These are phyloP conservation scores for Roridomyces roridus DNA, from an alignment of 768 basidiomycete species.

Conservation along the genomic window DNA sequence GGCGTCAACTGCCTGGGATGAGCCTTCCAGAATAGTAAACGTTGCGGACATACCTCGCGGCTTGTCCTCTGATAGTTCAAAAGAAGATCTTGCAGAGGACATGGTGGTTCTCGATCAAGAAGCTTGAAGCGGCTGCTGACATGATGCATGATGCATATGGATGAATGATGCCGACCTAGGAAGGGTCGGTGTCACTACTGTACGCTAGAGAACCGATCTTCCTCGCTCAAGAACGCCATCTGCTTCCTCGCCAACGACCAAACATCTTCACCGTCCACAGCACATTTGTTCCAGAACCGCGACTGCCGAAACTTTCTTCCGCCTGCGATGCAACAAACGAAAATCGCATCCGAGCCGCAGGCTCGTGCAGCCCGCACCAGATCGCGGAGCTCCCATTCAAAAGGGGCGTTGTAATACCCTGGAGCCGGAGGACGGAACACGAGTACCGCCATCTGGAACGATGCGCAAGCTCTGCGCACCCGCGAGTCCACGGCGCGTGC, in stretches of 20 bases:
- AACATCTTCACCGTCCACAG: neutral
- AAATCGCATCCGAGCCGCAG: neutral
- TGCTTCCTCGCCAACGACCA: slow-evolving; percentile 1
- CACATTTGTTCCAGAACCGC: neutral
- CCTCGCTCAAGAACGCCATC: too few species aligned
- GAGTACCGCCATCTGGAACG: neutral
- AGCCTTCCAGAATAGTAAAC: too few species aligned
- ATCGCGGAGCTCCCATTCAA: neutral
- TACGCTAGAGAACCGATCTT: too few species aligned
- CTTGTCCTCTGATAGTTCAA: too few species aligned
- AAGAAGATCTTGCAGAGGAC: too few species aligned
- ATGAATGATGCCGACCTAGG: too few species aligned
- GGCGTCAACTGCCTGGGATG: too few species aligned
- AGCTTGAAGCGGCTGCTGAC: too few species aligned
- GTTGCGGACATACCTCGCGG: too few species aligned
- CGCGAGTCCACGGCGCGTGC: neutral
- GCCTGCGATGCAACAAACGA: neutral
- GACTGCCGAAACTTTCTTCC: neutral
- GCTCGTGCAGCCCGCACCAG: neutral
- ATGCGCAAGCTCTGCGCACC: neutral
- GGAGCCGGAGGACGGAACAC: neutral
- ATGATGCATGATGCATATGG: too few species aligned
- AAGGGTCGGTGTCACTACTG: too few species aligned
- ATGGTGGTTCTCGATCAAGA: too few species aligned
- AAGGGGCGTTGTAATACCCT: neutral